Percentiles rank a stretch among this genome's conserved stretches.
Conservation (phyloP, 1,284 basidiomycete species). For the Veloboletus limbatus region DNA sequence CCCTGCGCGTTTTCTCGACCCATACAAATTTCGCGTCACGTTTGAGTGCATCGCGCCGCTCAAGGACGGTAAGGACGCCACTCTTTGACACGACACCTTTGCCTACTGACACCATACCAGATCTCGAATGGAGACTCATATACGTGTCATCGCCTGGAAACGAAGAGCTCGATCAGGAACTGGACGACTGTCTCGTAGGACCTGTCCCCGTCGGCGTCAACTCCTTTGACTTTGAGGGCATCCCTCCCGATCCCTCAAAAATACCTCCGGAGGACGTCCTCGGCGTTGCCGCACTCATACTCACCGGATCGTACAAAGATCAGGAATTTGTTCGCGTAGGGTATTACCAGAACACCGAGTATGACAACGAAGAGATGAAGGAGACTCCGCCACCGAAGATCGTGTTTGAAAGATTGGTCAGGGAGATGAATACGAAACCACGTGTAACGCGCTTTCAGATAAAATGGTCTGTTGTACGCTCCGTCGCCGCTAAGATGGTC, state of each 20-base stretch:
- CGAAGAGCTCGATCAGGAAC: constrained; percentile 91
- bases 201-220: constrained; percentile 95
- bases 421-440: constrained; percentile 91
- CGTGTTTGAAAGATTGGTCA: constrained; percentile 74
- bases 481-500: background rate
- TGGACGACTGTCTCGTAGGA: constrained; percentile 94
- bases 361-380: constrained; percentile 90
- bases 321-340: constrained; percentile 99
- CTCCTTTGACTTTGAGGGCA: constrained; percentile 93
- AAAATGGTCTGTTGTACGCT: constrained; percentile 61
- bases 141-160: constrained; percentile 95
- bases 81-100: background rate
- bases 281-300: constrained; percentile 87
- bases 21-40: constrained; percentile 93
- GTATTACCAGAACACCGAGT: constrained; percentile 99
- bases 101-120: constrained; percentile 39
- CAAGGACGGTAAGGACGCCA: constrained; percentile 68
- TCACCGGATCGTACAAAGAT: constrained; percentile 87
- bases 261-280: constrained; percentile 84
- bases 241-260: constrained; percentile 65
- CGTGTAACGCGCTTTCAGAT: constrained; percentile 91
- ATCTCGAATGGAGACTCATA: constrained; percentile 96
- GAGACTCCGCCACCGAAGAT: constrained; percentile 68
- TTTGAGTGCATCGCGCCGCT: constrained; percentile 96
- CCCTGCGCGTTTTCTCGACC: constrained; percentile 86